Percentiles rank a stretch among this genome's conserved stretches.
phyloP scores from a whole-genome alignment of 169 alveolate genomes.

The Babesia sp. region DNA sequence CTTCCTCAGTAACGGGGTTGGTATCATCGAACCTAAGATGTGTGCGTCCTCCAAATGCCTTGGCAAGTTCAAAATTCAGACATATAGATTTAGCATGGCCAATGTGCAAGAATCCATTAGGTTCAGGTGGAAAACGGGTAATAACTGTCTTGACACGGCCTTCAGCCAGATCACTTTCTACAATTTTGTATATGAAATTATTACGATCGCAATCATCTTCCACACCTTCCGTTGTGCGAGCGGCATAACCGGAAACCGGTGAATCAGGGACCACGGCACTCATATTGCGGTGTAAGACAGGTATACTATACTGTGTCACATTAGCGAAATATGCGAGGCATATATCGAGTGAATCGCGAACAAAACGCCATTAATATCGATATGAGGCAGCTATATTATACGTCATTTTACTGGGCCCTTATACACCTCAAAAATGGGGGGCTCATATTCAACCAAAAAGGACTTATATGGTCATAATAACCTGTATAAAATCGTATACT shows the following conservation, averaged over 20 bases:
- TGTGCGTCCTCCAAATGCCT: constrained; percentile 89
- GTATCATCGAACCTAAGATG: constrained; percentile 99
- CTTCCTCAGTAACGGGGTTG: constrained; percentile 96
- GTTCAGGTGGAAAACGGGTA: constrained; percentile 99
- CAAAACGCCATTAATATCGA: background rate
- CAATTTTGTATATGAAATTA: constrained; percentile 80
- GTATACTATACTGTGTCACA: background rate
- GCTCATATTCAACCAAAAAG: too few species aligned
- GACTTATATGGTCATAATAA: too few species aligned
- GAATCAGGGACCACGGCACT: constrained; percentile 16
- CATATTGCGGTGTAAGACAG: background rate
- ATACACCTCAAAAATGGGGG: too few species aligned
- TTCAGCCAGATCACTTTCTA: constrained; percentile 76
- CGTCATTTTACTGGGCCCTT: too few species aligned
- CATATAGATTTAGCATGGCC: constrained; percentile 99
- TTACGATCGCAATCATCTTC: constrained; percentile 29
- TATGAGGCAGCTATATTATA: background rate
- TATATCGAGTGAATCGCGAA: background rate
- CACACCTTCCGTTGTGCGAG: background rate
- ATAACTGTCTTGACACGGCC: constrained; percentile 79
- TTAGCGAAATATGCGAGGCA: background rate
- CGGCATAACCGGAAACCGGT: background rate
- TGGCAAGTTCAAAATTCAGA: constrained; percentile 93
- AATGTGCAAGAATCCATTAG: constrained; percentile 99
- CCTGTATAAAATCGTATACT: too few species aligned